Evolutionary conservation across 164 flowering plant genomes (phyloP), one percentile per base, ranked within the genome.

Genomic region (Liriodendron chinense): DNA sequence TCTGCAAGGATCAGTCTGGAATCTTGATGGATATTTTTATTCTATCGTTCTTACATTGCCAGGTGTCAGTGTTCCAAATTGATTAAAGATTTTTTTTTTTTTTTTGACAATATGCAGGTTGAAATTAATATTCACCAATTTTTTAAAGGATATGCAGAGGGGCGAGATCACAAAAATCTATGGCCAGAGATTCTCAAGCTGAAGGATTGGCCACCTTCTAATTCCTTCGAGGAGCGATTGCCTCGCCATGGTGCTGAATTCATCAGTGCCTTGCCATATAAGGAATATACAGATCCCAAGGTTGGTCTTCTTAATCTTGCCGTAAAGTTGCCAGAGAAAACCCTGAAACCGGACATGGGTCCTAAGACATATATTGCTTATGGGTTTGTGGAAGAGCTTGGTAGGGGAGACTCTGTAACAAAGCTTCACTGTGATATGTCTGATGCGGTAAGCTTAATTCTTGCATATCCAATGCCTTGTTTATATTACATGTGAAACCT

Each of bases 381-480:
- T 83, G 94, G 94, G 68, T 24, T 82, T 77, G 70, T 77, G 26
- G 72, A 83, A 61, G 94, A 90, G 76, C 86, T 89, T 49, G 94
- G 90, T 5, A 82, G 89, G 72, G 94, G 90, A 26, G 94, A 90
- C 67, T 90, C 94, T 68, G 91, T 90, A 9, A 89, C 91, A 25
- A 90, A 89, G 83, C 90, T 90, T 79, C 94, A 89, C 25, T 91
- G 92, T 53, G 94, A 91, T 68, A 84, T 91, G 90, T 89, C 94
- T 79, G 94, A 91, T 83, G 91, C 92, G 79, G 94, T 91, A 88
- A 70, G 81, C 69, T 77, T 68, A 47, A 9, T 74, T 72, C 66
- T 48, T 57, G 13, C 25, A 4, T 70, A 70, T 70, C 47, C 24
- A 9, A 24, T 50, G 43, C 43, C 43, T 7, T 34, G 43, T 34